Conservation (phyloP, 1,139 yeast species). For the Pichia sp. region DNA sequence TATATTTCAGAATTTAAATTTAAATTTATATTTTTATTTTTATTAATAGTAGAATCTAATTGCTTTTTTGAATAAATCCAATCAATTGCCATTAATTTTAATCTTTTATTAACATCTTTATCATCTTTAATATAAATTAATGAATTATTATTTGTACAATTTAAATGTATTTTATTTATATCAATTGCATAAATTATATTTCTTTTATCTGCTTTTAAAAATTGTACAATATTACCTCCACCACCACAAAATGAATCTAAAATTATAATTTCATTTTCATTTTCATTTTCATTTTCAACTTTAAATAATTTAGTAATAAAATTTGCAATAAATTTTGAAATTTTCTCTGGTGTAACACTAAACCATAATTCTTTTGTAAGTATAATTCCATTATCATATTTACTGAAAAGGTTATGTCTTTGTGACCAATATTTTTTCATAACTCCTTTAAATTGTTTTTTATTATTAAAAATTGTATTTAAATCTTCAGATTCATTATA, state of each 20-base stretch:
- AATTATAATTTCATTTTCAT: conserved; percentile 18
- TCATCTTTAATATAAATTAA: conserved; percentile 40
- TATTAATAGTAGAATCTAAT: no score
- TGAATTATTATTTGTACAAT: conserved; percentile 67
- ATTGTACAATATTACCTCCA: conserved; percentile 88
- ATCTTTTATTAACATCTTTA: conserved; percentile 34
- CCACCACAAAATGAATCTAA: conserved; percentile 91
- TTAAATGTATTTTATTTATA: conserved; percentile 48
- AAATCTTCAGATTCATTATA: conserved; percentile 1
- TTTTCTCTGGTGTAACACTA: conserved; percentile 81
- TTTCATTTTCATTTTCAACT: no score
- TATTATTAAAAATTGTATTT: conserved; percentile 11
- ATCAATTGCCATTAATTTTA: conserved; percentile 47
- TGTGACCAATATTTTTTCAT: conserved; percentile 54
- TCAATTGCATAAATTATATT: conserved; percentile 59
- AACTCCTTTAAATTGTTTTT: conserved; percentile 14
- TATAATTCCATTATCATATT: conserved; percentile 63
- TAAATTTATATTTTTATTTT: conserved; percentile 3
- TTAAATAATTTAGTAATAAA: conserved; percentile 43
- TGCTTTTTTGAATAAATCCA: conserved; percentile 38
- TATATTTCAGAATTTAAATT: conserved; percentile 21
- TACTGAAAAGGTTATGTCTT: conserved; percentile 52
- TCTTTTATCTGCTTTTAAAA: conserved; percentile 52
- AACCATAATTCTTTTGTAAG: conserved; percentile 83
- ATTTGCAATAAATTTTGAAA: conserved; percentile 61